Percentiles rank a stretch among this genome's conserved stretches.
Conservation (phyloP, 139 green algal species). For the Tetraselmis chui region DNA sequence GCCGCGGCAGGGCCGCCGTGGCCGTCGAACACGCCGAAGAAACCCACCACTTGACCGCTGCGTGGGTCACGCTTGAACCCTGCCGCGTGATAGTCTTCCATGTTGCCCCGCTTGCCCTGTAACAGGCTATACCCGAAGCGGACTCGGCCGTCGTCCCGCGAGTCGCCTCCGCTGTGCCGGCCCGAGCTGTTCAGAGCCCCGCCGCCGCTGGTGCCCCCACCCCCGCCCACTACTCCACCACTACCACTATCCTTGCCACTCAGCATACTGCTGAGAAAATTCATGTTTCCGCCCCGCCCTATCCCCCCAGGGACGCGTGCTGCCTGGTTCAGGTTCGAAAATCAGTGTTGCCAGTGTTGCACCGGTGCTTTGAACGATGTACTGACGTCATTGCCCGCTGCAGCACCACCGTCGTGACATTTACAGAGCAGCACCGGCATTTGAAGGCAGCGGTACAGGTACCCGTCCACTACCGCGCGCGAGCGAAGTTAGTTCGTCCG, state of each 20-base stretch:
- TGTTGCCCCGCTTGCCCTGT: constrained; percentile 51
- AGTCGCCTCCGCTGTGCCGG: neutral
- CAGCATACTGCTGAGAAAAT: neutral
- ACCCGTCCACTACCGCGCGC: too few species aligned
- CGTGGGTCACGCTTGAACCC: constrained; percentile 47
- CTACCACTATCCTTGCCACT: neutral
- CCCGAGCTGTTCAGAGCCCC: neutral
- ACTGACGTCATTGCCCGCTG: too few species aligned
- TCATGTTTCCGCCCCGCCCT: neutral
- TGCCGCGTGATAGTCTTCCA: constrained; percentile 53
- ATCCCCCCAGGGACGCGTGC: too few species aligned
- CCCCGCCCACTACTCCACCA: too few species aligned
- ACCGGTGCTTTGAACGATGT: too few species aligned
- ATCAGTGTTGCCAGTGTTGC: too few species aligned
- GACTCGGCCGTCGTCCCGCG: constrained; percentile 54
- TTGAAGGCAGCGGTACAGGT: too few species aligned
- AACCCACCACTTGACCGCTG: constrained; percentile 46
- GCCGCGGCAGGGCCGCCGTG: constrained; percentile 83
- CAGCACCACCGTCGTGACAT: too few species aligned
- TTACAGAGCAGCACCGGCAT: too few species aligned
- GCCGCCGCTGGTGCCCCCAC: neutral
- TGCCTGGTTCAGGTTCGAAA: too few species aligned
- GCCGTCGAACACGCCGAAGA: constrained; percentile 93
- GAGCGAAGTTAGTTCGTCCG: too few species aligned
- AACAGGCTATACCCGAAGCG: constrained; percentile 62